These are phyloP conservation scores for Bathelium albidoporum DNA, from an alignment of 495 filamentous ascomycete species.

Conservation along the genomic window DNA sequence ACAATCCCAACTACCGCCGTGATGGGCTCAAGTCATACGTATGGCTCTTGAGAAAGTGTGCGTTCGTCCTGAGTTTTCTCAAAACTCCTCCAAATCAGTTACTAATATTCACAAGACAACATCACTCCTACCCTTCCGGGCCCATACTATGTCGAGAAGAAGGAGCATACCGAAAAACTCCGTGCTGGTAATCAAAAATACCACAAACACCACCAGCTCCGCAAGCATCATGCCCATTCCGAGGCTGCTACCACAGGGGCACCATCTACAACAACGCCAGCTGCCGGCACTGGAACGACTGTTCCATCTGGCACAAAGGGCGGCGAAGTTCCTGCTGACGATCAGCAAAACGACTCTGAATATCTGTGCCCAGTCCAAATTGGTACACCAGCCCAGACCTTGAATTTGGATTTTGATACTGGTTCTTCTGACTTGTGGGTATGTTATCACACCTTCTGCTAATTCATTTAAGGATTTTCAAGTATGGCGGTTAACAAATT, in stretches of 20 bases:
- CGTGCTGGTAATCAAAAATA: slow-evolving; percentile 13
- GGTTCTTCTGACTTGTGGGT: slow-evolving; percentile 75
- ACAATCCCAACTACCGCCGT: slow-evolving; percentile 53
- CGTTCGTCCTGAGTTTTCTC: not conserved
- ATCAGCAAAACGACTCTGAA: slow-evolving; percentile 62
- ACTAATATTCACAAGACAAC: slow-evolving; percentile 27
- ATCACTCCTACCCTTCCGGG: slow-evolving; percentile 61
- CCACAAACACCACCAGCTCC: not conserved
- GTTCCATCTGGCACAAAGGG: not conserved
- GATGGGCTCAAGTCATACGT: slow-evolving; percentile 67
- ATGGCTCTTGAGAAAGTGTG: slow-evolving; percentile 54
- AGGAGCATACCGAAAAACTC: slow-evolving; percentile 30
- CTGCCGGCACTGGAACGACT: slow-evolving; percentile 8
- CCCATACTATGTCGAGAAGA: slow-evolving; percentile 47
- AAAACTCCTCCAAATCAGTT: not conserved
- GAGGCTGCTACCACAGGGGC: not conserved
- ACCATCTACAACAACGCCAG: not conserved
- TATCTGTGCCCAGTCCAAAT: slow-evolving; percentile 59
- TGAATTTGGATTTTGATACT: slow-evolving; percentile 66
- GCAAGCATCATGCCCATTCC: slow-evolving; percentile 29
- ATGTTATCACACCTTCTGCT: not conserved
- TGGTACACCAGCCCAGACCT: slow-evolving; percentile 56
- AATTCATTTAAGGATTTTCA: not conserved
- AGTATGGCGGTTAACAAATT: not conserved
- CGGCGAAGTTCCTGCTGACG: slow-evolving; percentile 32